phyloP scores from a whole-genome alignment of 768 basidiomycete species.

The Mrakia frigida region DNA sequence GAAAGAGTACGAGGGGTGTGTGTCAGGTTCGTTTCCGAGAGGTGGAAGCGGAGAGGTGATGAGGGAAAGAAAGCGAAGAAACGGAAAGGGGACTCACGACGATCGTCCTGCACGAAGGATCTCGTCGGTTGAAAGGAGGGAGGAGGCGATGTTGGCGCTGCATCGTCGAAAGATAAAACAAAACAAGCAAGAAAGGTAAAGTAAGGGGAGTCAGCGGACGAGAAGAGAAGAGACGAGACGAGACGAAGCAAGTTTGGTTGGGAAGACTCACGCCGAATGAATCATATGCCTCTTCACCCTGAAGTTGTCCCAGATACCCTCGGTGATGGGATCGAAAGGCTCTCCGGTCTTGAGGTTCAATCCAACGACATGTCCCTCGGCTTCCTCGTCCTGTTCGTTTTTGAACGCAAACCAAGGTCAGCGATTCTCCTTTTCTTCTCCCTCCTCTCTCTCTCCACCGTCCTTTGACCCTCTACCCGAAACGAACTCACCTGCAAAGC shows the following conservation, averaged over 20 bases:
- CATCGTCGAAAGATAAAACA: conserved; percentile 54
- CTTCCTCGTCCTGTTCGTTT: conserved; percentile 70
- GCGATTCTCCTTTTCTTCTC: background rate
- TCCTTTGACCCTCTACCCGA: background rate
- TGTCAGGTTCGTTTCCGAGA: too few relatives aligned
- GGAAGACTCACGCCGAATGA: conserved; percentile 72
- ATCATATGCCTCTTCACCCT: conserved; percentile 98
- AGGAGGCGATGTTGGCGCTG: conserved; percentile 69
- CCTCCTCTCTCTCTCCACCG: too few relatives aligned
- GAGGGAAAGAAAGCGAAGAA: background rate
- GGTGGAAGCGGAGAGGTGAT: background rate
- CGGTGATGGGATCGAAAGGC: conserved; percentile 89
- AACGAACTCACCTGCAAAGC: conserved; percentile 63
- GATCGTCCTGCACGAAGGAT: conserved; percentile 56
- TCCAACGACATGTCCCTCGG: conserved; percentile 87
- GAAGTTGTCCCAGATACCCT: conserved; percentile 99
- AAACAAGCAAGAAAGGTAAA: conserved; percentile 31
- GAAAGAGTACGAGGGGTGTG: too few relatives aligned
- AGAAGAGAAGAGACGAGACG: too few relatives aligned
- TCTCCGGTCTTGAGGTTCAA: conserved; percentile 89
- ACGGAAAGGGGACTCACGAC: conserved; percentile 38
- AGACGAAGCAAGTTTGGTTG: conserved; percentile 10
- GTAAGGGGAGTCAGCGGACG: background rate
- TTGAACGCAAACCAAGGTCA: background rate
- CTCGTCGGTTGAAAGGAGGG: conserved; percentile 91